Conservation (phyloP, 2,329 filamentous ascomycete genomes). For the Ceratocystis albifundus region DNA sequence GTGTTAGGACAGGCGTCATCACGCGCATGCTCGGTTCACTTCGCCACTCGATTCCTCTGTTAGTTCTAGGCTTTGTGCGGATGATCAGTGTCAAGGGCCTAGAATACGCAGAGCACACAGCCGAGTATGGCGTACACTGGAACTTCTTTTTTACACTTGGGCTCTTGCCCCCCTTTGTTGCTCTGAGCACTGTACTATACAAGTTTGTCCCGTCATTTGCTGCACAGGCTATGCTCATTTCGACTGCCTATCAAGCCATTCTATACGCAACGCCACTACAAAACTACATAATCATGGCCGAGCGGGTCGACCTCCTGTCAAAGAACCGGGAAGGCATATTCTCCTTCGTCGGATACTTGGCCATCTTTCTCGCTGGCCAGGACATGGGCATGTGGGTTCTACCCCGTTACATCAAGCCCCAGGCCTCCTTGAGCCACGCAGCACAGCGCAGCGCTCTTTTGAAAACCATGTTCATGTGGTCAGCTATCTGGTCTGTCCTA, state of each 20-base stretch:
- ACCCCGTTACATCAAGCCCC: conserved; percentile 43
- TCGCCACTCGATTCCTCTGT: conserved; percentile 70
- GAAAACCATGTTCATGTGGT: conserved; percentile 52
- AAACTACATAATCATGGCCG: conserved; percentile 69
- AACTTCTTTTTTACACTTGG: conserved; percentile 98
- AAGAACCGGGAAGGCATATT: conserved; percentile 94
- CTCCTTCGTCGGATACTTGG: conserved; percentile 78
- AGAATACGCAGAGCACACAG: conserved; percentile 93
- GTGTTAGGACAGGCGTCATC: conserved; percentile 38
- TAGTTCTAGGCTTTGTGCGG: conserved; percentile 67
- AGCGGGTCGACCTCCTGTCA: conserved; percentile 65
- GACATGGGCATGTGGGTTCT: conserved; percentile 70
- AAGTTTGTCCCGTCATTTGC: conserved; percentile 65
- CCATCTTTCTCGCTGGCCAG: conserved; percentile 86
- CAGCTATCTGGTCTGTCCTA: conserved; percentile 54
- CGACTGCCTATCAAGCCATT: conserved; percentile 58
- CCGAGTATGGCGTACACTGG: conserved; percentile 97
- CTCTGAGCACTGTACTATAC: conserved; percentile 64
- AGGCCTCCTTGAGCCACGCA: conserved; percentile 30
- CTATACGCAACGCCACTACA: conserved; percentile 71
- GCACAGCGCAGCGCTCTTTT: conserved; percentile 48
- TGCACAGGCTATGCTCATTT: conserved; percentile 57
- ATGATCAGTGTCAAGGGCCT: conserved; percentile 84
- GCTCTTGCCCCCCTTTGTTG: conserved; percentile 77
- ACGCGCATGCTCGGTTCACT: conserved; percentile 54